Evolutionary conservation across 2,329 filamentous ascomycete species (phyloP).

Genomic region (Laburnicola sp.): DNA sequence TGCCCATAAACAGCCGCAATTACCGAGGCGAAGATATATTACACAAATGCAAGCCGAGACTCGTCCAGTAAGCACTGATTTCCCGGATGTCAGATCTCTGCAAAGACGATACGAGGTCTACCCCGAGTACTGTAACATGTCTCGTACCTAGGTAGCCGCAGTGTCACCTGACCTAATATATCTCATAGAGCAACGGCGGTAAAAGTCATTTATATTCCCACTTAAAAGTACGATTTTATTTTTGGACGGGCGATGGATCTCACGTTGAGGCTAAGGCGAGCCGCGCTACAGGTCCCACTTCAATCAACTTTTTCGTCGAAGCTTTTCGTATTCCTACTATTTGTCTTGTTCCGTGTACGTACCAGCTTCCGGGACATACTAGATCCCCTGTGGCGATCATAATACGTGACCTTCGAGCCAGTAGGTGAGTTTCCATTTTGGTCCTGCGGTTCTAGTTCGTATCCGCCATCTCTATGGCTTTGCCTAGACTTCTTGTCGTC

Average conservation of each 20-base stretch:
- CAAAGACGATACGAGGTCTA: background rate
- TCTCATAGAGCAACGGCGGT: conserved; percentile 13
- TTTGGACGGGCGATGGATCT: conserved; percentile 18
- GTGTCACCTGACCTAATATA: conserved; percentile 34
- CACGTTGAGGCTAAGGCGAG: conserved; percentile 15
- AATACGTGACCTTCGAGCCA: conserved; percentile 4
- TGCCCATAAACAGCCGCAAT: conserved; percentile 34
- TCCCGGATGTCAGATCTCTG: conserved; percentile 25
- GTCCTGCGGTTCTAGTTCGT: conserved; percentile 23
- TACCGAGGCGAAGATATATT: conserved; percentile 33
- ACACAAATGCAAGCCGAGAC: conserved; percentile 36
- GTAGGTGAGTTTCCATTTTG: conserved; percentile 1
- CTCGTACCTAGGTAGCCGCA: conserved; percentile 17
- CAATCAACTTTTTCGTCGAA: conserved; percentile 34
- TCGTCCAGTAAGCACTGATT: conserved; percentile 38
- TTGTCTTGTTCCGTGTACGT: conserved; percentile 20
- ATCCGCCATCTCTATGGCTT: conserved; percentile 16
- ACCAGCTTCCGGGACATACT: conserved; percentile 11
- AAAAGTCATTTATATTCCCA: conserved; percentile 25
- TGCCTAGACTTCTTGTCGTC: conserved; percentile 11
- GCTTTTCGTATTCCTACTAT: conserved; percentile 41
- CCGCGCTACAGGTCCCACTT: conserved; percentile 18
- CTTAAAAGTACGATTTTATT: conserved; percentile 31
- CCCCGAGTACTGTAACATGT: conserved; percentile 10
- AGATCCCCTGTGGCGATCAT: conserved; percentile 13